phyloP scores from a whole-genome alignment of 1,284 basidiomycete genomes.

The Pascua guehoae region DNA sequence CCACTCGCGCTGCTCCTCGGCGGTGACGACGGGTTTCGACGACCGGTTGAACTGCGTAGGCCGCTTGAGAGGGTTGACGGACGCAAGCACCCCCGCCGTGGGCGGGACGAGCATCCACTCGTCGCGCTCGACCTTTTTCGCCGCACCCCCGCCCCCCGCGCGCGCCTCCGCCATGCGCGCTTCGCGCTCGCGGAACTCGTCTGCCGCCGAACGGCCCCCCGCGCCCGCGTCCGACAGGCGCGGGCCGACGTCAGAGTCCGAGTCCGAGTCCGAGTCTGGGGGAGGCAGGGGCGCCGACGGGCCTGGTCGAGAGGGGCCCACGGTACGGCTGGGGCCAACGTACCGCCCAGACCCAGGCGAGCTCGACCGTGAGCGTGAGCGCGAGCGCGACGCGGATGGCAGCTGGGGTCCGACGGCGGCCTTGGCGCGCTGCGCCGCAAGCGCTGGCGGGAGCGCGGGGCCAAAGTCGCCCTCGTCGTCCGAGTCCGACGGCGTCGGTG shows the following conservation, averaged over 20 bases:
- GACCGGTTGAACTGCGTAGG: constrained; percentile 51
- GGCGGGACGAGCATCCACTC: constrained; percentile 96
- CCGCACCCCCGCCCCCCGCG: constrained; percentile 53
- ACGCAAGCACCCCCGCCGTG: constrained; percentile 61
- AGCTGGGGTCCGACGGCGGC: constrained; percentile 9
- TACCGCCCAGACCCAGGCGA: not conserved
- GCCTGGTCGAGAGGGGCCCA: not conserved
- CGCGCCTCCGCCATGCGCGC: constrained; percentile 58
- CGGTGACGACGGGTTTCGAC: constrained; percentile 42
- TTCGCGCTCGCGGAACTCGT: constrained; percentile 76
- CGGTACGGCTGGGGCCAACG: not conserved
- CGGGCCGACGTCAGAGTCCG: constrained; percentile 32
- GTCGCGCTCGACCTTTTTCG: constrained; percentile 53
- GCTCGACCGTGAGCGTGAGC: not conserved
- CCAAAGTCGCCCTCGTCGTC: constrained; percentile 72
- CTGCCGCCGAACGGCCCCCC: constrained; percentile 54
- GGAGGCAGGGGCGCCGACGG: not conserved
- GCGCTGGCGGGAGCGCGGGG: constrained; percentile 53
- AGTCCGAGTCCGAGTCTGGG: constrained; percentile 23
- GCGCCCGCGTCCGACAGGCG: constrained; percentile 6
- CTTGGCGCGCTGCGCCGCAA: constrained; percentile 25
- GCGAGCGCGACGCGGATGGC: not conserved
- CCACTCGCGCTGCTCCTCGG: constrained; percentile 65
- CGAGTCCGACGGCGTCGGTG: constrained; percentile 1
- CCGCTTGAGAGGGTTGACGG: constrained; percentile 69